These are phyloP conservation scores for Yarrowia sp. DNA, from an alignment of 805 yeast genomes.

Conservation along the genomic window DNA sequence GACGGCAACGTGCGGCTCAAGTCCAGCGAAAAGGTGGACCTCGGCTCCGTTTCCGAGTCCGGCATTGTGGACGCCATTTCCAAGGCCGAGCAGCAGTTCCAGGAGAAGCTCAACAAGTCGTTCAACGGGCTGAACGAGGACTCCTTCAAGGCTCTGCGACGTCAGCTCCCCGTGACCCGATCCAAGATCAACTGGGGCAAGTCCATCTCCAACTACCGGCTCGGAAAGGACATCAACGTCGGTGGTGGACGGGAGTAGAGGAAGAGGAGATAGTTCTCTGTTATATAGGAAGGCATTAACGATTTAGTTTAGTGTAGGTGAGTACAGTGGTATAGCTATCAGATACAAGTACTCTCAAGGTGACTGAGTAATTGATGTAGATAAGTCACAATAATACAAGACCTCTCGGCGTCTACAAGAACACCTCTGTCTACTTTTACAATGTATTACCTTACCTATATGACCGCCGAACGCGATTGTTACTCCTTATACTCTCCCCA, in stretches of 20 bases:
- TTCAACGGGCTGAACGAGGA: constrained; percentile 78
- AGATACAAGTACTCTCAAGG: no score
- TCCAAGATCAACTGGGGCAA: constrained; percentile 94
- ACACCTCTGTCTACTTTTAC: no score
- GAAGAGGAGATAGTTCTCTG: neutral
- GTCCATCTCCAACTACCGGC: constrained; percentile 85
- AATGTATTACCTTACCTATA: no score
- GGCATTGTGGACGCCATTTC: constrained; percentile 58
- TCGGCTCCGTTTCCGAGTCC: constrained; percentile 39
- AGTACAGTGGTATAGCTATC: no score
- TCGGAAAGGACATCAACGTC: constrained; percentile 58
- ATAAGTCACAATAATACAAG: no score
- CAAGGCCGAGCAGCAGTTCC: constrained; percentile 64
- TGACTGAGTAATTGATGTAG: no score
- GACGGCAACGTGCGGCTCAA: constrained; percentile 92
- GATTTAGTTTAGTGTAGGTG: neutral
- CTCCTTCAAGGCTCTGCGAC: constrained; percentile 81
- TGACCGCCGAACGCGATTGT: constrained; percentile 24
- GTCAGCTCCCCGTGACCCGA: constrained; percentile 91
- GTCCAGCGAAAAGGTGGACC: constrained; percentile 50
- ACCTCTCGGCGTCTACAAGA: no score
- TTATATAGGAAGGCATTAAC: neutral
- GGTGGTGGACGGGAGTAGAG: constrained; percentile 31
- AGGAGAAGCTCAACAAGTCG: constrained; percentile 63
- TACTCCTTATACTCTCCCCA: neutral